Evolutionary conservation across 2,329 filamentous ascomycete species (phyloP).

Genomic region (Pseudocercospora crystallina): DNA sequence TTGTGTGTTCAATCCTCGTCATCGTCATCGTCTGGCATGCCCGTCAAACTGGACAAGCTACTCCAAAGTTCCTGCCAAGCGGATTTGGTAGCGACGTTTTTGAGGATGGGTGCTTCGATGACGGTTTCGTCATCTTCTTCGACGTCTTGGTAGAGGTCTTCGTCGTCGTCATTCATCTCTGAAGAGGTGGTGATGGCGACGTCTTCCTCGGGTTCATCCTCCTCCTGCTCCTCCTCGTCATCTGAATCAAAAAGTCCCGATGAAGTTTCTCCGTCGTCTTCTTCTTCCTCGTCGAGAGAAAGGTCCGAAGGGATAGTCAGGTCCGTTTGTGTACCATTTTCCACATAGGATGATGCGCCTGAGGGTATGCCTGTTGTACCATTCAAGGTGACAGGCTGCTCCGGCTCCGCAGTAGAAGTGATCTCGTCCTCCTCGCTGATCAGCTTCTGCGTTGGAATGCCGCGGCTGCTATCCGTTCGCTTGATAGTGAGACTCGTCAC

Average conservation of each 20-base stretch:
- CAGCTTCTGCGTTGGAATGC: not conserved
- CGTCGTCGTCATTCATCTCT: constrained; percentile 16
- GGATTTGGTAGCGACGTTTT: constrained; percentile 23
- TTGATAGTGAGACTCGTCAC: constrained; percentile 31
- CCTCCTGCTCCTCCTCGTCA: constrained; percentile 6
- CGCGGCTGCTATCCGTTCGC: constrained; percentile 20
- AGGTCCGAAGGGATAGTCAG: constrained; percentile 1
- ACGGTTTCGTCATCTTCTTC: constrained; percentile 17
- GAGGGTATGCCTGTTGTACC: constrained; percentile 10
- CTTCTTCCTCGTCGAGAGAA: constrained; percentile 6
- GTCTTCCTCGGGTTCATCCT: constrained; percentile 22
- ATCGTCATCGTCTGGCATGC: constrained; percentile 31
- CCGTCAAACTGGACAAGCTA: constrained; percentile 33
- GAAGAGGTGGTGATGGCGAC: constrained; percentile 31
- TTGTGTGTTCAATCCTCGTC: constrained; percentile 23
- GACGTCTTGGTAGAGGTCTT: constrained; percentile 19
- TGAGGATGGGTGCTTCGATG: constrained; percentile 6
- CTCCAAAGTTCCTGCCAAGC: constrained; percentile 38
- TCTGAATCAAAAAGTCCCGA: not conserved
- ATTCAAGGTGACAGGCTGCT: constrained; percentile 15
- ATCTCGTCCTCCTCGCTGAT: constrained; percentile 1
- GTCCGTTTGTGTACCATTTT: constrained; percentile 14
- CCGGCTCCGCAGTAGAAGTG: constrained; percentile 7
- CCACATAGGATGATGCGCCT: constrained; percentile 4
- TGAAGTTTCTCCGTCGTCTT: constrained; percentile 5